Base-by-base conservation (phyloP, 768 basidiomycete genomes). In the Thelephora ganbajun region DNA sequence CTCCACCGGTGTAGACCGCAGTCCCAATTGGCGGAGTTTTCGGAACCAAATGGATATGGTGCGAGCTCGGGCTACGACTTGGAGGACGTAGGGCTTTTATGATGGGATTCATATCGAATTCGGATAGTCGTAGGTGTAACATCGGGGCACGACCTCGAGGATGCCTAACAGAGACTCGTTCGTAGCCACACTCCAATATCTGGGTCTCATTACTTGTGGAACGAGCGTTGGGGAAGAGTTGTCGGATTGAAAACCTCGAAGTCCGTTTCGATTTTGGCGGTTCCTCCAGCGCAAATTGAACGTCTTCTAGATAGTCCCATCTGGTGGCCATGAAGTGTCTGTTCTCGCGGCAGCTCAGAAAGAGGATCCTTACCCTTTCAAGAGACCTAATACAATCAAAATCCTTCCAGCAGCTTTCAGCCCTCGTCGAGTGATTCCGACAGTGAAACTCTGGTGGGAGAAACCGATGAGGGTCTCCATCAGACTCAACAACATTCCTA, bases 381-480 rank as follows among this genome's bases (percentile, higher is more conserved):
- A 62, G 18, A 79, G 52, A 14, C 85, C 86, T 47, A 80, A 70
- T 49, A 75, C 70, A 16, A 88, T 57, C 53, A 63, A 70, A 0
- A 67, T 71, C 42, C 83, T 69, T 2, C 69, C 68, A 11, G 79
- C 35, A 45, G 80, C 60, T 39, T 80, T 68, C 33, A 89, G 50
- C 18, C 77, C 63, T 13, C 84, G 73, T 34, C 86, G 69, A 7
- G 71, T 66, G 12, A 88, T 52, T 0, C 68, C 62, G 9, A 71
- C 53, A 1, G 68, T 72, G 55, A 85, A 85, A 6, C 67, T 66
- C 22, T 66, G 69, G 12, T 65, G 61, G 2, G 69, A 70, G 53
- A 85, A 86, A 0, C 83, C 86, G 9, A 80, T 56, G 5, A 76
- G 59, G 5, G 73, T 76, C 61, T 89, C 86, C 43, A 79, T 57